Conservation (phyloP, 345 rosid genomes). For the Pugionium cornutum region DNA sequence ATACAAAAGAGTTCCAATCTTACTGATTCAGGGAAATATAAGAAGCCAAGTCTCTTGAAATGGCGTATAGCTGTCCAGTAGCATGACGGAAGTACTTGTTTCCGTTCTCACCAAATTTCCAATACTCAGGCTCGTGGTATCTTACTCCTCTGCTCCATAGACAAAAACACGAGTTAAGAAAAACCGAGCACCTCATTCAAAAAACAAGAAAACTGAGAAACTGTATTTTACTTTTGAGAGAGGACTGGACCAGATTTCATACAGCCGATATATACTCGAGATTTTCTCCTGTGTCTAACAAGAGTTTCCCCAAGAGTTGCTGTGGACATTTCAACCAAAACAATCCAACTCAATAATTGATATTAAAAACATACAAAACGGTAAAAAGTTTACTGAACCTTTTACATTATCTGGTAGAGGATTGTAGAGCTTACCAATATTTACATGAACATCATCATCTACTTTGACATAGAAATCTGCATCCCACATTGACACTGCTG, state of each 20-base stretch:
- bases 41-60: constrained; percentile 92
- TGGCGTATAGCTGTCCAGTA: constrained; percentile 87
- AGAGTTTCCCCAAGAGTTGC: constrained; percentile 55
- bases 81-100: constrained; percentile 96
- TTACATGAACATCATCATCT: constrained; percentile 67
- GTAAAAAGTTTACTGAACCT: not conserved
- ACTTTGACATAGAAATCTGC: constrained; percentile 46
- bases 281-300: constrained; percentile 79
- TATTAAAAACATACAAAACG: constrained; percentile 13
- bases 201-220: constrained; percentile 4
- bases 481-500: constrained; percentile 64
- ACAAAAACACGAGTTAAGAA: constrained; percentile 3
- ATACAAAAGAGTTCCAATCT: constrained; percentile 12
- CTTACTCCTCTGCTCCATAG: constrained; percentile 68
- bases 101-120: constrained; percentile 56
- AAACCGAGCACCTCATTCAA: not conserved
- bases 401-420: not conserved
- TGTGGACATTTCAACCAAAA: constrained; percentile 16
- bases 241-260: constrained; percentile 98
- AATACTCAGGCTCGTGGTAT: constrained; percentile 79
- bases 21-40: constrained; percentile 82
- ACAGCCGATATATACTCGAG: constrained; percentile 82
- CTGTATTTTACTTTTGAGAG: constrained; percentile 67
- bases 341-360: not conserved
- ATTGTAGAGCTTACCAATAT: constrained; percentile 53